phyloP scores from a whole-genome alignment of 2,329 filamentous ascomycete species.

The Alternaria gansuensis region DNA sequence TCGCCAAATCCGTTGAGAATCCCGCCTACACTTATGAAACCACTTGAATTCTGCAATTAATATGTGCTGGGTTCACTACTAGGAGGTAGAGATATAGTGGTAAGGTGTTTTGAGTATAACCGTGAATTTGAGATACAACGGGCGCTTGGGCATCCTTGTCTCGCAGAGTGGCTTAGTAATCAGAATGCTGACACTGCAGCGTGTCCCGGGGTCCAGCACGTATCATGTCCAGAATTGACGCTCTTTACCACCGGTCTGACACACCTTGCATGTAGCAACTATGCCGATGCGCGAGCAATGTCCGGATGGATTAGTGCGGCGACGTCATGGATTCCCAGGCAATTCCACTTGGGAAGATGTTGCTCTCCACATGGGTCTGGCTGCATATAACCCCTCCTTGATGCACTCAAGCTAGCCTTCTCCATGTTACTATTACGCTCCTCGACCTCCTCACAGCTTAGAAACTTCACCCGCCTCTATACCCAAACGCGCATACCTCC shows the following conservation, averaged over 20 bases:
- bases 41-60: neutral
- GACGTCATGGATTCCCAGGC: slow-evolving; percentile 30
- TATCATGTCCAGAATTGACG: neutral
- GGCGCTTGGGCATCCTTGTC: neutral
- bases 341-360: slow-evolving; percentile 3
- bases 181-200: slow-evolving; percentile 1
- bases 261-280: neutral
- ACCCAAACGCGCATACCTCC: slow-evolving; percentile 20
- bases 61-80: neutral
- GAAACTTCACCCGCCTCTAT: slow-evolving; percentile 23
- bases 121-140: neutral
- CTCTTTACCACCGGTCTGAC: neutral
- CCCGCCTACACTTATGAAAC: neutral
- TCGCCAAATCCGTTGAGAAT: too few species aligned
- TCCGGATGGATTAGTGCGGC: slow-evolving; percentile 4
- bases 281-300: slow-evolving; percentile 1
- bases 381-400: slow-evolving; percentile 41
- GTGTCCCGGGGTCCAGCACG: neutral
- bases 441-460: slow-evolving; percentile 28
- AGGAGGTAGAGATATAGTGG: neutral
- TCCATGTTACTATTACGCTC: slow-evolving; percentile 36
- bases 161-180: neutral
- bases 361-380: slow-evolving; percentile 7
- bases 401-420: slow-evolving; percentile 13
- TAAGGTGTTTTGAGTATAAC: neutral